These are phyloP conservation scores for Neoboletus magnificus DNA, from an alignment of 768 basidiomycete species.

Conservation along the genomic window DNA sequence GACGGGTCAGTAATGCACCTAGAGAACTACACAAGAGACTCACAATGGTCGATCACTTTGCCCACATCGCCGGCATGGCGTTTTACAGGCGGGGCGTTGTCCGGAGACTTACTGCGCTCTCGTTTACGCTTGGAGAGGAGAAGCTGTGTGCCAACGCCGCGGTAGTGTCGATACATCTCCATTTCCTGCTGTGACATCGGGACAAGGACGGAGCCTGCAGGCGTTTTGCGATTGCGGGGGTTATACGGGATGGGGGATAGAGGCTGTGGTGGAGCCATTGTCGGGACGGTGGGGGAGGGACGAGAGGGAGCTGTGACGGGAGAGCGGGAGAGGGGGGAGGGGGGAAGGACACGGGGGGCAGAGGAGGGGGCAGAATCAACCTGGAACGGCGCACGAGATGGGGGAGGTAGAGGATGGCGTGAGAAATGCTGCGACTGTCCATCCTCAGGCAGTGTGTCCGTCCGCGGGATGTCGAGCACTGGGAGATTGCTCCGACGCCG, in stretches of 20 bases:
- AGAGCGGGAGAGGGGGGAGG: slow-evolving; percentile 29
- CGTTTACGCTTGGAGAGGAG: slow-evolving; percentile 54
- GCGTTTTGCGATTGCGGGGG: slow-evolving; percentile 58
- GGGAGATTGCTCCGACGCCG: slow-evolving; percentile 32
- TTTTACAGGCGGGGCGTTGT: slow-evolving; percentile 43
- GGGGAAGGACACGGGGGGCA: slow-evolving; percentile 24
- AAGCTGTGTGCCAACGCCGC: slow-evolving; percentile 53
- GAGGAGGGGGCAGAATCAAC: slow-evolving; percentile 23
- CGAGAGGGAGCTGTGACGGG: slow-evolving; percentile 28
- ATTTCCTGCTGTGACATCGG: slow-evolving; percentile 65
- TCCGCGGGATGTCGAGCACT: slow-evolving; percentile 32
- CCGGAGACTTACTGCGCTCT: slow-evolving; percentile 35
- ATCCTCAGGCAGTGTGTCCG: slow-evolving; percentile 22
- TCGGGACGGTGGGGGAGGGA: slow-evolving; percentile 26
- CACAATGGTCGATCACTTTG: slow-evolving; percentile 76
- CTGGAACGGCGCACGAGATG: slow-evolving; percentile 23
- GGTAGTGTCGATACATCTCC: slow-evolving; percentile 53
- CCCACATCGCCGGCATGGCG: slow-evolving; percentile 66
- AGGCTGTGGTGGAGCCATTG: slow-evolving; percentile 28
- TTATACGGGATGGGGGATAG: slow-evolving; percentile 55
- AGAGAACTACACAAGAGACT: slow-evolving; percentile 22
- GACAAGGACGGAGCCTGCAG: slow-evolving; percentile 56
- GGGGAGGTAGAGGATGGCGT: slow-evolving; percentile 19
- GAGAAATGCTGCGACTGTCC: slow-evolving; percentile 22
- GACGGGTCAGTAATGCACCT: slow-evolving; percentile 3